Base-by-base conservation (phyloP, 495 filamentous ascomycete genomes). In the Lepidopterella palustris region DNA sequence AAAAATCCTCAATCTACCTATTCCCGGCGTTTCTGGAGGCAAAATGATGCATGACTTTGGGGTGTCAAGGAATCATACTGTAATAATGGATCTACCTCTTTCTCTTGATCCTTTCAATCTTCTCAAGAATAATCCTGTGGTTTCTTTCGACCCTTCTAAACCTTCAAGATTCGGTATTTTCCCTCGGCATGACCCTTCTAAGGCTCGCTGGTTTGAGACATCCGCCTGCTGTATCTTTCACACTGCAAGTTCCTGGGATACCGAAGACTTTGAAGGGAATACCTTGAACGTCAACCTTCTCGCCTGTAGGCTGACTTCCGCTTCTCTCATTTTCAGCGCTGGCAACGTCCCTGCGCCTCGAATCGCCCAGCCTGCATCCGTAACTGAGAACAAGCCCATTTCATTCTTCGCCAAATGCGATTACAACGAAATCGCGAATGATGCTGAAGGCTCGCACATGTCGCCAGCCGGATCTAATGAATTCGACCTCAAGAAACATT, bases 41-140 rank as follows among this genome's bases (percentile, higher is more conserved):
- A 87, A 84, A 66, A 80, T 87, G 79, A 87, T 88, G 83, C 85
- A 87, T 63, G 84, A 87, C 61, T 87, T 86, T 64, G 84, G 84
- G 4, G 85, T 86, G 3, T 84, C 82, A 0, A 70, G 62, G 15
- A 63, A 60, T 20, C 76, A 87, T 67, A 85, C 84, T 0, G 70
- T 87, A 26, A 85, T 88, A 42, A 74, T 88, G 72, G 83, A 88
- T 64, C 76, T 86, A 18, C 85, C 85, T 0, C 64, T 88, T 6
- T 78, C 80, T 5, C 72, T 87, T n/a, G 76, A 84, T 63, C 82
- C 84, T 0, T 64, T 81, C 47, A 84, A 84, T 51, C 71, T 83
- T 13, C 40, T 76, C 0, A 76, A 71, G 53, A 79, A 79, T 47
- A 72, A 72, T 51, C 77, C 84, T 4, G 75, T 83, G 0, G 68